Percentiles rank a stretch among this genome's conserved stretches.
Conservation (phyloP, 805 yeast genomes). For the Phaffomyces thermotolerans region DNA sequence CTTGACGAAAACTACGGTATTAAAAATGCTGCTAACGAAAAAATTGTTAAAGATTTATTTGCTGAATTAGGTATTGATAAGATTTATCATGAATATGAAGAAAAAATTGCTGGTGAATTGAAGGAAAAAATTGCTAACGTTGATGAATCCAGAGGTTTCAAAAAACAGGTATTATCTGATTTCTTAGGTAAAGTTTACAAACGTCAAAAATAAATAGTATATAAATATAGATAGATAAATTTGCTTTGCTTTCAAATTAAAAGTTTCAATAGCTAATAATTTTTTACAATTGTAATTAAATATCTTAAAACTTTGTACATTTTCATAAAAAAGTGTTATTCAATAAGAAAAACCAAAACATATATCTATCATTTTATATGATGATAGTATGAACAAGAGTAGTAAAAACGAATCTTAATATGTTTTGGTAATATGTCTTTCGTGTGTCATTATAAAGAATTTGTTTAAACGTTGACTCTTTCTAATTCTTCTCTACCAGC, state of each 20-base stretch:
- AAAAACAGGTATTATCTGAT: conserved; percentile 72
- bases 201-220: conserved; percentile 60
- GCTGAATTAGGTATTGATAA: conserved; percentile 63
- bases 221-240: background rate
- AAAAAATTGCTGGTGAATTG: conserved; percentile 58
- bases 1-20: conserved; percentile 88
- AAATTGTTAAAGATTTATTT: conserved; percentile 65
- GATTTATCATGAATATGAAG: conserved; percentile 78
- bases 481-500: conserved; percentile 95
- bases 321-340: conserved; percentile 4
- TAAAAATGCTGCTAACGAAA: conserved; percentile 65
- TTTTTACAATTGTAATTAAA: no score
- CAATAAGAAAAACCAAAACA: background rate
- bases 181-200: conserved; percentile 91
- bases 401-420: background rate
- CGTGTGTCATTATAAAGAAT: background rate
- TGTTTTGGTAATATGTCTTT: background rate
- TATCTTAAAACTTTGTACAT: conserved; percentile 7
- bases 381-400: conserved; percentile 1
- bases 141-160: conserved; percentile 93
- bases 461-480: conserved; percentile 38
- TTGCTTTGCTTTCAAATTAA: background rate
- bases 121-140: conserved; percentile 54
- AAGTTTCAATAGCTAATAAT: no score
- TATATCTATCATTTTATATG: background rate